These are phyloP conservation scores for Penicillium canescens DNA, from an alignment of 495 filamentous ascomycete genomes.

Conservation along the genomic window DNA sequence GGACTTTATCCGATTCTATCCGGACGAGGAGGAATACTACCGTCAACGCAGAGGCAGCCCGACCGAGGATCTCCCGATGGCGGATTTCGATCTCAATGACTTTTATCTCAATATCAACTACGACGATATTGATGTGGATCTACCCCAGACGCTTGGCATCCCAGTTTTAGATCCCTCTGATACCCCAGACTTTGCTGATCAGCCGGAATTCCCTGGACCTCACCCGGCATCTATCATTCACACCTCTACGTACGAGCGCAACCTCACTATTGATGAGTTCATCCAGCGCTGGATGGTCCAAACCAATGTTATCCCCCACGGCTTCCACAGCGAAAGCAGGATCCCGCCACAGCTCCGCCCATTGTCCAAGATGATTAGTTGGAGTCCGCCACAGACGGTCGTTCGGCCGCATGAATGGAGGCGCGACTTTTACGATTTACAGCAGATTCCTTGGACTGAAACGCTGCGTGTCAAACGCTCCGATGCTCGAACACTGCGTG, in stretches of 20 bases:
- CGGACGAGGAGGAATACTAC: conserved; percentile 29
- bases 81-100: conserved; percentile 36
- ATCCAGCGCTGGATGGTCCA: conserved; percentile 41
- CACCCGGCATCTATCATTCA: conserved; percentile 35
- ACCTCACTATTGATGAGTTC: conserved; percentile 46
- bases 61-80: conserved; percentile 9
- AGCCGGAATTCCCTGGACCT: conserved; percentile 14
- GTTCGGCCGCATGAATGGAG: conserved; percentile 47
- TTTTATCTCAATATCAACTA: conserved; percentile 32
- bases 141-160: conserved; percentile 4
- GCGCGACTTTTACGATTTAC: conserved; percentile 65
- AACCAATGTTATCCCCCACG: conserved; percentile 16
- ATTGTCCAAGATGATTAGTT: conserved; percentile 32
- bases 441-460: conserved; percentile 74
- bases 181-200: neutral
- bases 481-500: conserved; percentile 60
- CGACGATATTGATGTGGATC: conserved; percentile 17
- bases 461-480: conserved; percentile 60
- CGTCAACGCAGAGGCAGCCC: conserved; percentile 10
- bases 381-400: conserved; percentile 43
- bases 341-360: conserved; percentile 22
- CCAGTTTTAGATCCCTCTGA: conserved; percentile 4
- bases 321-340: conserved; percentile 22
- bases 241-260: conserved; percentile 42
- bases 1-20: conserved; percentile 40